Base-by-base conservation (phyloP, 2,329 filamentous ascomycete species). In the Albifimbria verrucaria region DNA sequence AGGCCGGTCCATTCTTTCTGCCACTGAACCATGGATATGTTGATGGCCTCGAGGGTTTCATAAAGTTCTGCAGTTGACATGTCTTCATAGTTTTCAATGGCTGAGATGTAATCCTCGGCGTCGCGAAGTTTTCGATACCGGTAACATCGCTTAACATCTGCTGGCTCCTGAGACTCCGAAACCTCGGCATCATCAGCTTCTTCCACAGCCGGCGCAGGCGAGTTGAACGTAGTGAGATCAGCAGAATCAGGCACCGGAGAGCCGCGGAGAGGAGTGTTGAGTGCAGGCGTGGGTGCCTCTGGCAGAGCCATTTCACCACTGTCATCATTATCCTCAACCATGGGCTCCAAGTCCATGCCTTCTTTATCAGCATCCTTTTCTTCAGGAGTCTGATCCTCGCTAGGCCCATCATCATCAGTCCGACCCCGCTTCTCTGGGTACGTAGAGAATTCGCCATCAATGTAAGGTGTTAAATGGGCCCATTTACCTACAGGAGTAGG, bases 1-100 rank as follows among this genome's bases (percentile, higher is more conserved):
- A 81, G 66, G 2, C 73, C 68, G n/a, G 71, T 72, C 68, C 74
- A 85, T 60, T 86, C 82, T 1, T 72, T 64, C 58, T 85, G 78
- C 73, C 78, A 83, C 20, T 76, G 68, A n/a, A 70, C 64, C 49
- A 85, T 60, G 3, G 73, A 72, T 22, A 74, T 59, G 53, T 77
- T 78, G 50, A 76, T 68, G 24, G 74, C 71, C 10, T 76, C 72
- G 4, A 81, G 59, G 7, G 73, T 64, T 25, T 70, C 66, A 36
- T 73, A 77, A 7, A 84, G 65, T 17, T 81, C 76, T 4, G 68
- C 68, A 1, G 70, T 73, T 2, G 73, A 63, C 65, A 83, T 73
- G 10, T 77, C 69, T 55, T 82, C 77, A 58, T 72, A 71, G 52
- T 81, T 73, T 51, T 81, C 72, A 24, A 85, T 66, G 2, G 75